Conservation (phyloP, 352 stramenopile species). For the Achlya hypogyna region DNA sequence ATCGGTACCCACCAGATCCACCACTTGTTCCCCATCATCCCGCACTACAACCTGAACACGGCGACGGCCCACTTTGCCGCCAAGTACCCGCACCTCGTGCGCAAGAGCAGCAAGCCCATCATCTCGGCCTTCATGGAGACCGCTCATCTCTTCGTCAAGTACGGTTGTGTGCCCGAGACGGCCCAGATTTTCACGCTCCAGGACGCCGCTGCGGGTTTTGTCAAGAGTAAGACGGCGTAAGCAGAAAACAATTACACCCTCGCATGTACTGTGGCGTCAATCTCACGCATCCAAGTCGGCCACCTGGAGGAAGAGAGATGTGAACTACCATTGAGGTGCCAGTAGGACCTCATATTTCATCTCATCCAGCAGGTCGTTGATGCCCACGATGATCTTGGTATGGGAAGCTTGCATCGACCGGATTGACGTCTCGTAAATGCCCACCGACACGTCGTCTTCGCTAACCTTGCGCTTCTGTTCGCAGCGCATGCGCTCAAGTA, state of each 20-base stretch:
- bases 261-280: too few relatives aligned
- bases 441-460: slow-evolving; percentile 33
- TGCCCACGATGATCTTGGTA: slow-evolving; percentile 48
- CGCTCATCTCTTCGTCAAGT: slow-evolving; percentile 52
- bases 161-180: slow-evolving; percentile 53
- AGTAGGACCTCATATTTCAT: slow-evolving; percentile 32
- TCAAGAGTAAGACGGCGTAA: slow-evolving; percentile 26
- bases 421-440: slow-evolving; percentile 59
- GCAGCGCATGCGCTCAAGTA: slow-evolving; percentile 77
- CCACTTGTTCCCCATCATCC: slow-evolving; percentile 82
- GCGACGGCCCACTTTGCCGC: slow-evolving; percentile 51
- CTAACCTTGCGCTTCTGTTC: slow-evolving; percentile 32
- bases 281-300: neutral
- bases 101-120: slow-evolving; percentile 58
- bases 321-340: too few relatives aligned
- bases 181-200: slow-evolving; percentile 67
- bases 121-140: slow-evolving; percentile 52
- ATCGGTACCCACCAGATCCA: slow-evolving; percentile 81
- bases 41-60: slow-evolving; percentile 70
- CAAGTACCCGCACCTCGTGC: slow-evolving; percentile 67
- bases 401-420: slow-evolving; percentile 43
- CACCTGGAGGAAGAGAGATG: too few relatives aligned
- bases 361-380: slow-evolving; percentile 76
- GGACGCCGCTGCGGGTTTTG: slow-evolving; percentile 25
- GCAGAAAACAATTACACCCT: too few relatives aligned